Percentiles rank a stretch among this genome's conserved stretches.
These are phyloP conservation scores for Eragrostis curvula DNA, from an alignment of 176 grass and related monocot genomes.

Conservation along the genomic window DNA sequence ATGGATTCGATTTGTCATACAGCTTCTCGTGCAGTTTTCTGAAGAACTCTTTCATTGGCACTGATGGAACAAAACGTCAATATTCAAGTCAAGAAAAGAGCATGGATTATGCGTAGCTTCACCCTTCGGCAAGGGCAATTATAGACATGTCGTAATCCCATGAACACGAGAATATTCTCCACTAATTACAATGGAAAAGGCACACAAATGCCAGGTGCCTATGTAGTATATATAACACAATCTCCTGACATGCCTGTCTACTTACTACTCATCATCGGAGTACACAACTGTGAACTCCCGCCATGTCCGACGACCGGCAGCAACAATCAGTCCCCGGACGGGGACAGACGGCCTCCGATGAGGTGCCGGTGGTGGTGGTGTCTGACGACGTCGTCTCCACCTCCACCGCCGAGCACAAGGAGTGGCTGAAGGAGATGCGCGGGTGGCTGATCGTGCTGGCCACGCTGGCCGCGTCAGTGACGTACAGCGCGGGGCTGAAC, in stretches of 20 bases:
- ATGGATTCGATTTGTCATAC: not conserved
- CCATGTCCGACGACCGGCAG: not conserved
- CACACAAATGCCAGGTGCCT: not conserved
- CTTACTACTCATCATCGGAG: no score
- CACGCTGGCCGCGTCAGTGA: slow-evolving; percentile 33
- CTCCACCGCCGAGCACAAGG: not conserved
- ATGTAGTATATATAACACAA: not conserved
- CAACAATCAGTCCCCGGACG: not conserved
- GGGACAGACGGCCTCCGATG: not conserved
- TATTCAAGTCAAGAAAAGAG: not conserved
- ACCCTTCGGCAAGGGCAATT: not conserved
- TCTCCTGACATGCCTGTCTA: no score
- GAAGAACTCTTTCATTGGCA: not conserved
- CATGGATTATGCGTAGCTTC: not conserved
- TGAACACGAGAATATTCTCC: not conserved
- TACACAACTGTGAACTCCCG: not conserved
- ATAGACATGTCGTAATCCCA: no score
- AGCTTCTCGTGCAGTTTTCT: not conserved
- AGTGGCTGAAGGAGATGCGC: slow-evolving; percentile 52
- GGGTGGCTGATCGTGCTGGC: slow-evolving; percentile 56
- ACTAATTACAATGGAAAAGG: not conserved
- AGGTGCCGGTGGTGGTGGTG: not conserved
- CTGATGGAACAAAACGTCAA: not conserved
- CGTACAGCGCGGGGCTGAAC: slow-evolving; percentile 52
- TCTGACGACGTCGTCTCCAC: not conserved